Conservation (phyloP, 1,139 yeast species). For the Blastobotrys petasosporus region DNA sequence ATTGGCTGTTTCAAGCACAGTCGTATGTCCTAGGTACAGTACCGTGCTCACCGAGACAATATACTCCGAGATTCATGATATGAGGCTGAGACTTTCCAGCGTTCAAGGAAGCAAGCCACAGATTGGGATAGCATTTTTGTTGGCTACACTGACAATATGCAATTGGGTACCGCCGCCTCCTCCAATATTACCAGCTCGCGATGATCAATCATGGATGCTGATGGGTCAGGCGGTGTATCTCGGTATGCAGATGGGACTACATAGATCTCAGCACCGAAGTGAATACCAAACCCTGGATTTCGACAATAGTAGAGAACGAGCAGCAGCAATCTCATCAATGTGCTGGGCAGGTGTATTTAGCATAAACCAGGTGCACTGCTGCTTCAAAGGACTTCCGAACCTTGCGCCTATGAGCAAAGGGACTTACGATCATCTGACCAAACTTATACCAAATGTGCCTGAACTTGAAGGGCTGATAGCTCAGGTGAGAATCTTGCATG, state of each 20-base stretch:
- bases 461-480: conserved; percentile 5
- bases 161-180: not conserved
- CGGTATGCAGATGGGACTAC: conserved; percentile 22
- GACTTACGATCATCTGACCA: conserved; percentile 3
- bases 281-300: conserved; percentile 2
- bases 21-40: conserved; percentile 4
- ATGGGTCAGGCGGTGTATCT: conserved; percentile 17
- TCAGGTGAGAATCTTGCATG: conserved; percentile 10
- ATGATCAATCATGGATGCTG: conserved; percentile 19
- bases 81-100: not conserved
- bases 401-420: conserved; percentile 9
- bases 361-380: conserved; percentile 14
- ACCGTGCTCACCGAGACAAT: no score
- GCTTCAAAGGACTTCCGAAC: conserved; percentile 15
- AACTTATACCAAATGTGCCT: conserved; percentile 1
- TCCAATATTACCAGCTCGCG: not conserved
- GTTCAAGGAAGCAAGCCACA: conserved; percentile 4
- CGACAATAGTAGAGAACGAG: conserved; percentile 10
- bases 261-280: conserved; percentile 13
- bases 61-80: no score
- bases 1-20: conserved; percentile 16
- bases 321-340: conserved; percentile 11
- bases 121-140: conserved; percentile 1
- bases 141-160: conserved; percentile 4
- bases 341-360: conserved; percentile 18